Percentiles rank a stretch among this genome's conserved stretches.
Conservation (phyloP, 495 filamentous ascomycete genomes). For the Penicillium odoratum region DNA sequence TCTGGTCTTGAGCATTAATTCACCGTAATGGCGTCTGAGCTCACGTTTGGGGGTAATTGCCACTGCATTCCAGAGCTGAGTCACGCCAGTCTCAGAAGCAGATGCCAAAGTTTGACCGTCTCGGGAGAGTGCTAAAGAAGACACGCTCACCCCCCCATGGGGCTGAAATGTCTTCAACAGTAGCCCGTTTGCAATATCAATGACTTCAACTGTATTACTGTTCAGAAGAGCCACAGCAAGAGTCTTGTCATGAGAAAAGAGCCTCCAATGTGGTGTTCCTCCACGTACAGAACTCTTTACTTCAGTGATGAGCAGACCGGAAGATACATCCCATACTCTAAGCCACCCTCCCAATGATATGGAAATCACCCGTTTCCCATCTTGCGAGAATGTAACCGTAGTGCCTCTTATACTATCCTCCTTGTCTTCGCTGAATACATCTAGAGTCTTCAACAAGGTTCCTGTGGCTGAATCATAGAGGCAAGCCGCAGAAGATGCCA, state of each 20-base stretch:
- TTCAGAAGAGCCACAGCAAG: neutral
- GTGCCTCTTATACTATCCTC: neutral
- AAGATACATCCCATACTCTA: neutral
- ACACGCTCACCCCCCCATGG: neutral
- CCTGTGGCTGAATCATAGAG: constrained; percentile 2
- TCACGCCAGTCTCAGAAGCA: neutral
- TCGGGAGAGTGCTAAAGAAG: neutral
- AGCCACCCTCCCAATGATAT: neutral
- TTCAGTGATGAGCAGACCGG: neutral
- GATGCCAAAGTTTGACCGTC: neutral
- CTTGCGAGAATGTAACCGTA: neutral
- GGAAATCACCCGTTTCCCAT: neutral
- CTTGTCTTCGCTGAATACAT: neutral
- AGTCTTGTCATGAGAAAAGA: neutral
- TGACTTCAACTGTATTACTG: neutral
- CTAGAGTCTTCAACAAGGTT: neutral
- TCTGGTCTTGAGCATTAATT: neutral
- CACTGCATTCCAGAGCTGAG: neutral
- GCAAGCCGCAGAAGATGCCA: neutral
- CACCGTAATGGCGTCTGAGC: neutral
- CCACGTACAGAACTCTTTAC: neutral
- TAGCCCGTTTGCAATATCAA: neutral
- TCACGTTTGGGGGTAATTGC: neutral
- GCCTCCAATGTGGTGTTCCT: neutral
- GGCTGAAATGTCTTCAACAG: neutral